Evolutionary conservation across 345 rosid genomes (phyloP).

Genomic region (Lepidium africanum): DNA sequence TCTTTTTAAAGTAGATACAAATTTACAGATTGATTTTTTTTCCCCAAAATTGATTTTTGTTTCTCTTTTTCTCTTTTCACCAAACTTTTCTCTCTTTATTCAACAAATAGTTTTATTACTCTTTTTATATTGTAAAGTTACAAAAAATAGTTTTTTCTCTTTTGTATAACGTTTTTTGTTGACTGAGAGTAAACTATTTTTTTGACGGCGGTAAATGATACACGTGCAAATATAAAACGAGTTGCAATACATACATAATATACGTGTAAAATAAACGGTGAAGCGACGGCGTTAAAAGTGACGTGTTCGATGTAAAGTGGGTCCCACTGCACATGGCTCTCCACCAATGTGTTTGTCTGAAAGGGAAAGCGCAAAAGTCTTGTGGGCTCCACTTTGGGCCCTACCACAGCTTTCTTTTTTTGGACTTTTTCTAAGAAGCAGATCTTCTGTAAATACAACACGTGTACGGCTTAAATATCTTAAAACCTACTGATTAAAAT

Average conservation of each 20-base stretch:
- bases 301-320: constrained; percentile 20
- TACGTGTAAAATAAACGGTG: constrained; percentile 20
- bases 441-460: constrained; percentile 4
- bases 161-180: neutral
- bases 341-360: constrained; percentile 29
- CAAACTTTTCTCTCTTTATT: neutral
- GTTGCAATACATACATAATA: neutral
- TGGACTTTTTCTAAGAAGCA: neutral
- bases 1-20: too few relatives aligned
- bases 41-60: neutral
- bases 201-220: constrained; percentile 24
- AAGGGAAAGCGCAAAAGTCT: constrained; percentile 21
- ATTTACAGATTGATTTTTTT: neutral
- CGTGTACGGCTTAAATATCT: constrained; percentile 18
- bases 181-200: neutral
- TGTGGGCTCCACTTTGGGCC: constrained; percentile 1
- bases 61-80: neutral
- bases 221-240: neutral
- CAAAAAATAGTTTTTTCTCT: neutral
- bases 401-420: constrained; percentile 4
- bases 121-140: neutral
- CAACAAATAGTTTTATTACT: neutral
- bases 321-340: constrained; percentile 28
- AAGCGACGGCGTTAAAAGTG: constrained; percentile 30
- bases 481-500: neutral